A percentile compares a stretch with the other conserved stretches of the same genome.
Evolutionary conservation across 331 rosid genomes (phyloP).

Genomic region (Acacia pycnantha): DNA sequence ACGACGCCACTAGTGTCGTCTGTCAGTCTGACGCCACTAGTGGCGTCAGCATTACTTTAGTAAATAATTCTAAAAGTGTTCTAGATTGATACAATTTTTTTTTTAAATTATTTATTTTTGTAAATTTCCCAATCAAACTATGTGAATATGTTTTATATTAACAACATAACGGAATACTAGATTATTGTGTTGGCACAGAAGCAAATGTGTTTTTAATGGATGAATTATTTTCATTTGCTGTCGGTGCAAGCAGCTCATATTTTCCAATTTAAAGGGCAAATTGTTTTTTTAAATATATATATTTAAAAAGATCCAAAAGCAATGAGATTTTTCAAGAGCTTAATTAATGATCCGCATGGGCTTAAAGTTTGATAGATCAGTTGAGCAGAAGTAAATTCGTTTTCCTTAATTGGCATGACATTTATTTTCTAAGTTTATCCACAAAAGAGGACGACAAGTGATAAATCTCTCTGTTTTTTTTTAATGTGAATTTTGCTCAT

Average conservation of each 20-base stretch:
- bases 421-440: background rate
- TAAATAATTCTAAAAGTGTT: too few species aligned
- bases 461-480: background rate
- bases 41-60: too few species aligned
- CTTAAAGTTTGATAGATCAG: background rate
- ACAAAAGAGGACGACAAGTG: background rate
- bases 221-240: background rate
- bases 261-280: background rate
- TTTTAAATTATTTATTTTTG: too few species aligned
- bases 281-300: too few species aligned
- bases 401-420: background rate
- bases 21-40: too few species aligned
- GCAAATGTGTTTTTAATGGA: background rate
- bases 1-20: too few species aligned
- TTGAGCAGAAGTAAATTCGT: background rate
- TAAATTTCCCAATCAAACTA: too few species aligned
- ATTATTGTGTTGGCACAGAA: background rate
- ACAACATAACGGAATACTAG: accelerated
- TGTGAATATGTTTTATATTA: too few species aligned
- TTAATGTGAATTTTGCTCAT: too few species aligned
- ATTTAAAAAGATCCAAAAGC: background rate
- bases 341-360: background rate
- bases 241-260: background rate
- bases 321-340: background rate
- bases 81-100: too few species aligned